Evolutionary conservation across 2,329 filamentous ascomycete species (phyloP), one percentile per base, ranked within the genome.

Genomic region (Fusarium aywerte): DNA sequence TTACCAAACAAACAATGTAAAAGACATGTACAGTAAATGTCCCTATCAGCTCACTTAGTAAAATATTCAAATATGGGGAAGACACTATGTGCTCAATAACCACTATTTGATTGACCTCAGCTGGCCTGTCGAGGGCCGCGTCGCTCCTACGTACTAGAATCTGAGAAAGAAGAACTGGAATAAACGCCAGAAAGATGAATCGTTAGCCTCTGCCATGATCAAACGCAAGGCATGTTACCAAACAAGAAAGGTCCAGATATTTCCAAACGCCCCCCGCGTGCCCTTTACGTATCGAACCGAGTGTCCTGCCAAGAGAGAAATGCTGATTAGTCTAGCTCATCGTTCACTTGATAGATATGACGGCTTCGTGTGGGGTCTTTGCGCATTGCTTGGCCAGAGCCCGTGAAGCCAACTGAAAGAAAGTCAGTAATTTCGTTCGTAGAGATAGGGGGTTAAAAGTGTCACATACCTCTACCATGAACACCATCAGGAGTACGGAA

Each of bases 301-400:
- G 67, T 54, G 52, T 70, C 69, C 73, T 77, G 69, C 63, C 67
- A 55, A 69, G 65, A 73, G 60, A 72, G 54, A 60, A 27, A 71
- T 62, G 54, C 44, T 69, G 51, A 71, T 87, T 84, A 89, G 81
- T 92, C 90, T 74, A 92, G 83, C 60, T 93, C 91, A 55, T 91
- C 90, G 74, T 86, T 89, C 71, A 89, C 85, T 78, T 95, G 89
- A 79, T 97, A 96, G 69, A 96, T 90, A 76, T 97, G 93, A 73
- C 93, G 90, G 76, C 87, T 90, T 75, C 94, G 87, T 65, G 90
- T 89, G 45, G 89, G 88, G 76, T 97, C 96, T 79, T 97, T 97
- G 72, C 93, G 92, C 96, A 98, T 98, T 69, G 91, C 86, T 80
- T 97, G 93, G 61, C 96, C 96, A 54, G 94, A 97, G 65, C 96